phyloP scores from a whole-genome alignment of 345 rosid genomes.

The Gossypium sturtianum region DNA sequence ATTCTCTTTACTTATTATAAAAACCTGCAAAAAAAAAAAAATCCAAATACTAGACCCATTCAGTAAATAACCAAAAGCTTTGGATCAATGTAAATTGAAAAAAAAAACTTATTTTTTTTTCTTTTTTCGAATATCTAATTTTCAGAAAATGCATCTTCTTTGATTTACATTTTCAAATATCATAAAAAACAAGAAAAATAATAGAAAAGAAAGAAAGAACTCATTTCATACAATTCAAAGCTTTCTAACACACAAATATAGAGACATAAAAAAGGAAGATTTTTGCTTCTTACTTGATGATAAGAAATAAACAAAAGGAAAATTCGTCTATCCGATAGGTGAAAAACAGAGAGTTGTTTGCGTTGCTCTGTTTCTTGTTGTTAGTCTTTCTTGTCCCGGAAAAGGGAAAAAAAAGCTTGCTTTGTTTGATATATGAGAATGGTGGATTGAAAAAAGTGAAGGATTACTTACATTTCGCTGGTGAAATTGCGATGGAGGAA shows the following conservation, averaged over 20 bases:
- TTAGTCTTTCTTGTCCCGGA: not conserved
- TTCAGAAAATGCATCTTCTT: too few relatives aligned
- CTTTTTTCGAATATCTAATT: too few relatives aligned
- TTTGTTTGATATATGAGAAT: not conserved
- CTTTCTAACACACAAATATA: not conserved
- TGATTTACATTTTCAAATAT: not conserved
- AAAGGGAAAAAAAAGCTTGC: not conserved
- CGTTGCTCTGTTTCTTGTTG: not conserved
- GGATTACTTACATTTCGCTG: not conserved
- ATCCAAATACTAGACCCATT: too few relatives aligned
- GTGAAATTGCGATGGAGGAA: not conserved
- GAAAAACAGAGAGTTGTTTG: not conserved
- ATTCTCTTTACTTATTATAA: constrained; percentile 23
- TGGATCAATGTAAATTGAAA: too few relatives aligned
- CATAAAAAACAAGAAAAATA: not conserved
- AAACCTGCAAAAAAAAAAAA: not conserved
- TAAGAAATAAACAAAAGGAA: not conserved
- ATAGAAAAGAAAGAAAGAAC: not conserved
- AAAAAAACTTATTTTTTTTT: too few relatives aligned
- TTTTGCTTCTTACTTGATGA: not conserved
- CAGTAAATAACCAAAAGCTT: not conserved
- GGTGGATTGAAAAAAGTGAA: not conserved
- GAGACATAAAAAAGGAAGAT: not conserved
- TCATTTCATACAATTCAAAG: not conserved
- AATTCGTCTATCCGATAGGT: not conserved